Conservation (phyloP, 1,284 basidiomycete genomes). For the Pseudozyma sp. region DNA sequence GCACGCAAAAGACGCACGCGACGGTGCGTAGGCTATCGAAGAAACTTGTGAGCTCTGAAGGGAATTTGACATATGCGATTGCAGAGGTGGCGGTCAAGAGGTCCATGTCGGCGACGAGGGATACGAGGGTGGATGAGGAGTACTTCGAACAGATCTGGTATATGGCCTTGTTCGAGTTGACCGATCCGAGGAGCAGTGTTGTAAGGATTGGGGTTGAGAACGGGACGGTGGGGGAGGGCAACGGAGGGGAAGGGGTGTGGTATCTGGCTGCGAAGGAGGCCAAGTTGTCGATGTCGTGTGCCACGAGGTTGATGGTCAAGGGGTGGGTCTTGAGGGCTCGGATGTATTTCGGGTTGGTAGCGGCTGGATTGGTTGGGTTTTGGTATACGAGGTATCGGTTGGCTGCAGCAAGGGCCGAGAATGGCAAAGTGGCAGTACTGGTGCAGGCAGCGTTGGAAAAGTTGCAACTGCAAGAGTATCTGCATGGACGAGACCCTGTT, state of each 20-base stretch:
- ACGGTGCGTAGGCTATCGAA: conserved; percentile 29
- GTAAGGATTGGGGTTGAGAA: conserved; percentile 28
- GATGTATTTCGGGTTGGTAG: conserved; percentile 29
- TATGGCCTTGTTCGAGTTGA: conserved; percentile 59
- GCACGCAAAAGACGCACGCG: conserved; percentile 38
- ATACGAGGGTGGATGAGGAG: conserved; percentile 37
- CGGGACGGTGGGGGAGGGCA: neutral
- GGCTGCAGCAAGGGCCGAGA: conserved; percentile 15
- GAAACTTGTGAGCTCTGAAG: conserved; percentile 15
- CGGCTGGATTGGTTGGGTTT: conserved; percentile 1
- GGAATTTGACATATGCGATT: conserved; percentile 42
- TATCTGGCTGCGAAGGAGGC: conserved; percentile 42
- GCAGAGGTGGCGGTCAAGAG: conserved; percentile 29
- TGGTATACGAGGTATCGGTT: conserved; percentile 35
- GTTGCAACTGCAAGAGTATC: conserved; percentile 74
- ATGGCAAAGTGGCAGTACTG: conserved; percentile 32
- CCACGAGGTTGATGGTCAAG: conserved; percentile 36
- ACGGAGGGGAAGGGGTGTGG: conserved; percentile 4
- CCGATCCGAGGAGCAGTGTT: conserved; percentile 40
- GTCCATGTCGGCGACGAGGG: conserved; percentile 41
- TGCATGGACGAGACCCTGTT: conserved; percentile 85
- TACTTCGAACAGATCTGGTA: conserved; percentile 61
- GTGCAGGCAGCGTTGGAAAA: conserved; percentile 48
- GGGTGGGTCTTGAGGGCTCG: conserved; percentile 40
- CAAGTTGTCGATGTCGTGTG: conserved; percentile 36